phyloP scores from a whole-genome alignment of 2,329 filamentous ascomycete species.

The Stachybotrys chartarum region DNA sequence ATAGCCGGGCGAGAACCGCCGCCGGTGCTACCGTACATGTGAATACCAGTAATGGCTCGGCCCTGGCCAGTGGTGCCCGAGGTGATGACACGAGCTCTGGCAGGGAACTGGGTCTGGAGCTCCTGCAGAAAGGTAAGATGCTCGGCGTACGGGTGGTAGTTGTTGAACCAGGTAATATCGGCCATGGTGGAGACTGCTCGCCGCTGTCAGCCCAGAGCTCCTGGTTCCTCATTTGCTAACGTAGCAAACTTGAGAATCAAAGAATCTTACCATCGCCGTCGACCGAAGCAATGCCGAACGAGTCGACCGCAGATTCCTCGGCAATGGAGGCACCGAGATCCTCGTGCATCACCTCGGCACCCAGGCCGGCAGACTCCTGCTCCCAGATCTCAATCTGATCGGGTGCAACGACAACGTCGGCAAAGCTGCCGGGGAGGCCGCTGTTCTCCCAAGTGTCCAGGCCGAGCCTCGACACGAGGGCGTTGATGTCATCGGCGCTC shows the following conservation, averaged over 20 bases:
- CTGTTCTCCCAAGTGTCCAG: constrained; percentile 30
- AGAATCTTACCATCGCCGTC: constrained; percentile 19
- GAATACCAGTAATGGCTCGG: constrained; percentile 51
- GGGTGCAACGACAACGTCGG: constrained; percentile 34
- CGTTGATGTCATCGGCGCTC: constrained; percentile 21
- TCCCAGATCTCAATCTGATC: constrained; percentile 23
- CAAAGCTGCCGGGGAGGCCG: constrained; percentile 22
- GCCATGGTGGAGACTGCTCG: constrained; percentile 5
- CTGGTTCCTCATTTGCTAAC: background rate
- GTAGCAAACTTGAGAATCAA: background rate
- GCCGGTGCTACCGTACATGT: constrained; percentile 39
- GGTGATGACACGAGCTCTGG: constrained; percentile 37
- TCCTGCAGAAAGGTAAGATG: constrained; percentile 39
- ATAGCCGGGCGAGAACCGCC: constrained; percentile 39
- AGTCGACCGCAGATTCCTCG: constrained; percentile 20
- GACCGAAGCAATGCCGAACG: background rate
- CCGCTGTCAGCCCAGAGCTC: background rate
- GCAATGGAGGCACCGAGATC: constrained; percentile 31
- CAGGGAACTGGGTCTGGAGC: constrained; percentile 30
- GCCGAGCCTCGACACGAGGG: constrained; percentile 24
- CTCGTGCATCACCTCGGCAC: constrained; percentile 27
- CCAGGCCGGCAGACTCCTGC: constrained; percentile 20
- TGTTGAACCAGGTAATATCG: constrained; percentile 38
- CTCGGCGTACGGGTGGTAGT: constrained; percentile 43
- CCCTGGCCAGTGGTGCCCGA: constrained; percentile 38